phyloP scores from a whole-genome alignment of 2,329 filamentous ascomycete species.

The Chaetomium sp. region DNA sequence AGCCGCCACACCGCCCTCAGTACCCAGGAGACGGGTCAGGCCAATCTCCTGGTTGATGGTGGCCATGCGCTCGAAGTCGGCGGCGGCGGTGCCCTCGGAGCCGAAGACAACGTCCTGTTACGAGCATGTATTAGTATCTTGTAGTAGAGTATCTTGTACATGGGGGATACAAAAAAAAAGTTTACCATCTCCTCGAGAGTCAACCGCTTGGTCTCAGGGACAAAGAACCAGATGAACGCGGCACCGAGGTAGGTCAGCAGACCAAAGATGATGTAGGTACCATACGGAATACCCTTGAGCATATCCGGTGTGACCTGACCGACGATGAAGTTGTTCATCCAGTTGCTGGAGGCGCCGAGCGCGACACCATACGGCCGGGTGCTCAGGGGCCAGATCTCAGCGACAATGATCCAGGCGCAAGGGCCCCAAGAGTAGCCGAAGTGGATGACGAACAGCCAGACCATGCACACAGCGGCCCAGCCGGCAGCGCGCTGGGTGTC shows the following conservation, averaged over 20 bases:
- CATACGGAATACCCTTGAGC: conserved; percentile 57
- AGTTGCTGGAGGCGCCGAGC: conserved; percentile 59
- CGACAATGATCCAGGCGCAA: conserved; percentile 66
- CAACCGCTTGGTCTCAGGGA: conserved; percentile 58
- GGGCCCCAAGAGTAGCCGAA: conserved; percentile 74
- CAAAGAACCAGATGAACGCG: conserved; percentile 55
- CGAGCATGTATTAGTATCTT: neutral
- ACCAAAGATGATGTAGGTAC: conserved; percentile 67
- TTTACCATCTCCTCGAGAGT: conserved; percentile 58
- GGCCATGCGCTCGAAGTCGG: conserved; percentile 64
- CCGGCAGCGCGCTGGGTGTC: conserved; percentile 51
- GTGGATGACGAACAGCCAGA: conserved; percentile 68
- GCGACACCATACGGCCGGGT: conserved; percentile 65
- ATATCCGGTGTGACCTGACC: conserved; percentile 65
- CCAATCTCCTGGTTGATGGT: conserved; percentile 67
- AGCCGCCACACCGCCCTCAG: neutral
- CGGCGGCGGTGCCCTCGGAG: conserved; percentile 57
- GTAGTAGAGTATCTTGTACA: neutral
- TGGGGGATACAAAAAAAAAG: neutral
- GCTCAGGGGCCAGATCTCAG: conserved; percentile 68
- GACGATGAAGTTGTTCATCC: conserved; percentile 59
- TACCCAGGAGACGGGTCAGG: conserved; percentile 38
- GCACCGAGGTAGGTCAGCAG: conserved; percentile 57
- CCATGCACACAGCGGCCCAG: conserved; percentile 62
- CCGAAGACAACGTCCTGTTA: conserved; percentile 58